Base-by-base conservation (phyloP, 2,329 filamentous ascomycete genomes). In the Ophiostoma ips region DNA sequence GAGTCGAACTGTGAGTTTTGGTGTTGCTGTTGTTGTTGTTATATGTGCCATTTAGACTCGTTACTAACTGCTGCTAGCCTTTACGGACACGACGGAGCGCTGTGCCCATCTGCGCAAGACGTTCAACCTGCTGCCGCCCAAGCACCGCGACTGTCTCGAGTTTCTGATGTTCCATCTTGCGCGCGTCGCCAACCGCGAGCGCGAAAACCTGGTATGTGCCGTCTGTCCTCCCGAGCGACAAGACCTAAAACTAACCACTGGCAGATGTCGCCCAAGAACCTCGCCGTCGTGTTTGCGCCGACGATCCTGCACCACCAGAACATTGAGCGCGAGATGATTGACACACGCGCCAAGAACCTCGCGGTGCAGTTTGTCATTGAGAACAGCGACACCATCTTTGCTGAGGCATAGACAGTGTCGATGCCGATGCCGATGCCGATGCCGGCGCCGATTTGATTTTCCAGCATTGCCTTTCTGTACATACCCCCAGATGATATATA, bases 271-370 rank as follows among this genome's bases (percentile, higher is more conserved):
- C 86, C 90, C 51, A 86, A 94, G 67, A 98, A 98, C 62, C 70
- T 96, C 54, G 88, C 92, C 3, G 92, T 98, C 38, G 92, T 98
- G 35, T 98, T 98, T 63, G 92, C 92, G 9, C 92, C 92, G 8
- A 98, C 92, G 1, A 94, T 98, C 58, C 94, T 98, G 87, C 79
- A 90, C 58, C 88, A 94, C 51, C 75, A 81, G 62, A 90, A 83
- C 60, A 77, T 96, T 54, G 87, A 94, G 64, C 81, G 88, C 54
- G 92, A 98, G 65, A 94, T 98, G 81, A 90, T 83, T 30, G 92
- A 98, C 63, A 94, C 95, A 73, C 85, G 92, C 63, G 77, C 83
- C 58, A 95, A 96, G 75, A 94, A 95, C 59, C 75, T 84, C 56
- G 87, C 87, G 6, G 83, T 96, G 57, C 89, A 95, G 68, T 94